phyloP scores from a whole-genome alignment of 805 yeast genomes.

The Yamadazyma phyllophila region DNA sequence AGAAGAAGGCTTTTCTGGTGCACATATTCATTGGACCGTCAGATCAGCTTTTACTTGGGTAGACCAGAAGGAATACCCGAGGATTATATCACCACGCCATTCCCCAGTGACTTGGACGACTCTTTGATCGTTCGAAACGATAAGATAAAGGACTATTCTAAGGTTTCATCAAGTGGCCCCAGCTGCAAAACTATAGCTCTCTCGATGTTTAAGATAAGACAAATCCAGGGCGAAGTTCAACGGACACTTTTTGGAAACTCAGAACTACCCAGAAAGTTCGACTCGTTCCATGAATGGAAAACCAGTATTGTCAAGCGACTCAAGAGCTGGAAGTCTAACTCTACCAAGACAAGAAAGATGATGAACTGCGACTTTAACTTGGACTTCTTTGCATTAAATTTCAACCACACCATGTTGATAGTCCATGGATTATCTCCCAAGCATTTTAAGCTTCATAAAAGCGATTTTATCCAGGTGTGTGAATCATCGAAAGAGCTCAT shows the following conservation, averaged over 20 bases:
- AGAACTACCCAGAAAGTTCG: slow-evolving; percentile 65
- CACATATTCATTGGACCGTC: slow-evolving; percentile 81
- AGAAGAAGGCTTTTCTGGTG: slow-evolving; percentile 86
- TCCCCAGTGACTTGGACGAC: slow-evolving; percentile 77
- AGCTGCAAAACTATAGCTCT: slow-evolving; percentile 68
- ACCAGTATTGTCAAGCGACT: slow-evolving; percentile 47
- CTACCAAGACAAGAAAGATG: slow-evolving; percentile 54
- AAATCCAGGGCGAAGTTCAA: slow-evolving; percentile 76
- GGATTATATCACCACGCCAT: slow-evolving; percentile 65
- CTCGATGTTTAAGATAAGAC: slow-evolving; percentile 66
- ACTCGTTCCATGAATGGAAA: slow-evolving; percentile 62
- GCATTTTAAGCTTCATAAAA: slow-evolving; percentile 49
- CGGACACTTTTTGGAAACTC: slow-evolving; percentile 67
- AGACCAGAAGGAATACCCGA: slow-evolving; percentile 90
- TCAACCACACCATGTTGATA: slow-evolving; percentile 68
- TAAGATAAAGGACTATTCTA: slow-evolving; percentile 37
- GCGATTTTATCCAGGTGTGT: slow-evolving; percentile 55
- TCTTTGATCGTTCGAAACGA: slow-evolving; percentile 46
- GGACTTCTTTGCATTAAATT: slow-evolving; percentile 71
- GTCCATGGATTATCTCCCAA: slow-evolving; percentile 79
- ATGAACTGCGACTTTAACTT: slow-evolving; percentile 75
- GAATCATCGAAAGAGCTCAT: slow-evolving; percentile 69
- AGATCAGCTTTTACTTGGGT: slow-evolving; percentile 80
- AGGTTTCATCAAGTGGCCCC: slow-evolving; percentile 34
- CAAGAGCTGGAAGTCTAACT: slow-evolving; percentile 58